Evolutionary conservation across 2,329 filamentous ascomycete genomes (phyloP).

Genomic region (Aspergillus transmontanensis): DNA sequence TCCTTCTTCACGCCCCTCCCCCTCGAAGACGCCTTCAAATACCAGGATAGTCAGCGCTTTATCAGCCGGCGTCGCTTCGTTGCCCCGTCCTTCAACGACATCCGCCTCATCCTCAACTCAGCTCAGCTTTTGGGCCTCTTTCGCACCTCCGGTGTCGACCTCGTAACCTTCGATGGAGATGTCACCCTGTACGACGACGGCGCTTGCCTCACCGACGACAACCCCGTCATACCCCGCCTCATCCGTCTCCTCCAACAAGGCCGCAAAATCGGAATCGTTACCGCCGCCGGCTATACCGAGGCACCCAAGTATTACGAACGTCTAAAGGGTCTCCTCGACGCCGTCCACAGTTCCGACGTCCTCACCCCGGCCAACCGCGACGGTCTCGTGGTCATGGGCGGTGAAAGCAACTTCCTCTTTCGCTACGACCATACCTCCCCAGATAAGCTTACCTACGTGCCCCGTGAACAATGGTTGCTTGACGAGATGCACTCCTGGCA

Average conservation of each 20-base stretch:
- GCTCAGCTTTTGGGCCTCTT: conserved; percentile 93
- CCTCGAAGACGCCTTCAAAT: conserved; percentile 86
- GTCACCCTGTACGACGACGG: conserved; percentile 95
- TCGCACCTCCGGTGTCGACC: conserved; percentile 69
- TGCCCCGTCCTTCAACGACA: conserved; percentile 94
- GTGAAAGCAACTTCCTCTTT: conserved; percentile 95
- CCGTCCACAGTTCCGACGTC: conserved; percentile 63
- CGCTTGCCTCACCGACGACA: conserved; percentile 71
- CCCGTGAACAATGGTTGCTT: conserved; percentile 60
- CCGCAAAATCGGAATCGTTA: conserved; percentile 91
- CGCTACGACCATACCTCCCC: conserved; percentile 68
- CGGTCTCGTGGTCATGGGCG: conserved; percentile 88
- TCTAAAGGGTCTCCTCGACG: conserved; percentile 82
- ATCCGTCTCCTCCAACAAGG: conserved; percentile 73
- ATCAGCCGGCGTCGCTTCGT: conserved; percentile 93
- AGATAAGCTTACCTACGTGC: conserved; percentile 67
- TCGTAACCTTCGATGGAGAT: conserved; percentile 96
- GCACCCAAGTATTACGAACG: conserved; percentile 83
- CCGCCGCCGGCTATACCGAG: conserved; percentile 91
- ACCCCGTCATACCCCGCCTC: conserved; percentile 72
- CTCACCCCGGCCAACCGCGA: conserved; percentile 70
- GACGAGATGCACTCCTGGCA: conserved; percentile 55
- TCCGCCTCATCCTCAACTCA: conserved; percentile 89
- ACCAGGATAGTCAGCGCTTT: conserved; percentile 80
- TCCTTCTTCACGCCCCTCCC: conserved; percentile 88